Percentiles rank a stretch among this genome's conserved stretches.
phyloP scores from a whole-genome alignment of 768 basidiomycete genomes.

The Russula sp. region DNA sequence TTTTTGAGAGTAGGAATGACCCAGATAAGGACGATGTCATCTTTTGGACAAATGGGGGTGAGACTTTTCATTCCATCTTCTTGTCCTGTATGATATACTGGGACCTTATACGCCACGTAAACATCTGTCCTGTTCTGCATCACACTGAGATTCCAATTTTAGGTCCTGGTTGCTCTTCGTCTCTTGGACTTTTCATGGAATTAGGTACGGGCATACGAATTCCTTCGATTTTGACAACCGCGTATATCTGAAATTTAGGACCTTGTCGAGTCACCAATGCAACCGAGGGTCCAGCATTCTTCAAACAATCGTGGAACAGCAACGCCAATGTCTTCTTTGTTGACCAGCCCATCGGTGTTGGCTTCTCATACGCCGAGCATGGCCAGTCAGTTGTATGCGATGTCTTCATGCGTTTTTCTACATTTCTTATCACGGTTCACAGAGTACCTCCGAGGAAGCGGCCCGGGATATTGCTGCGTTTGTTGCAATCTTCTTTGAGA shows the following conservation, averaged over 20 bases:
- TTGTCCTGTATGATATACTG: constrained; percentile 27
- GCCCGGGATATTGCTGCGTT: constrained; percentile 70
- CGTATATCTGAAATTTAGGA: constrained; percentile 41
- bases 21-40: constrained; percentile 37
- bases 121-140: not conserved
- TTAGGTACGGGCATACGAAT: constrained; percentile 53
- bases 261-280: constrained; percentile 61
- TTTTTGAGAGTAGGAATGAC: constrained; percentile 46
- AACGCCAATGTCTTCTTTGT: constrained; percentile 57
- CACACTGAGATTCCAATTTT: not conserved
- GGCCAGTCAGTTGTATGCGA: constrained; percentile 54
- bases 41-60: constrained; percentile 42
- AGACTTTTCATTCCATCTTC: constrained; percentile 30
- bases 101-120: not conserved
- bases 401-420: not conserved
- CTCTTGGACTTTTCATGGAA: constrained; percentile 46
- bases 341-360: constrained; percentile 42
- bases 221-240: not conserved
- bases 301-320: constrained; percentile 64
- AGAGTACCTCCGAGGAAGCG: constrained; percentile 65
- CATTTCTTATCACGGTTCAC: not conserved
- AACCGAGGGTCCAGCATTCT: constrained; percentile 47
- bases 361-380: constrained; percentile 49
- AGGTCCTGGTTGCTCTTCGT: constrained; percentile 32
- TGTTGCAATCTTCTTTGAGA: constrained; percentile 69